These are phyloP conservation scores for Scenedesmus sp. DNA, from an alignment of 163 green algal genomes.

Conservation along the genomic window DNA sequence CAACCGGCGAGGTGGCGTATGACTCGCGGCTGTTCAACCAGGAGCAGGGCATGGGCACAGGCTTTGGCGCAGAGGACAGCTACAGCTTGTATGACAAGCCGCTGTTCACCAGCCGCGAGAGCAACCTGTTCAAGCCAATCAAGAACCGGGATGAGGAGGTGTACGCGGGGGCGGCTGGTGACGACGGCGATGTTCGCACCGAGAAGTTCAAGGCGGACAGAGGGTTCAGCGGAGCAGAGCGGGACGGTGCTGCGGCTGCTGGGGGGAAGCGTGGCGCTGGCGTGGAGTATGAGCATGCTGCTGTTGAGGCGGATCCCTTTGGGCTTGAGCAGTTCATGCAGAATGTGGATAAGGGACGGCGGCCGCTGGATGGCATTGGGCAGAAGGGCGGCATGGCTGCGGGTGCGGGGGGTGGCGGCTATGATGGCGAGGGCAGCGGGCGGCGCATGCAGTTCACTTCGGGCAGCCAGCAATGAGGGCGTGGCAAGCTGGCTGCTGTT, in stretches of 20 bases:
- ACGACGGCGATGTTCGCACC: conserved; percentile 64
- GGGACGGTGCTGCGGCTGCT: conserved; percentile 46
- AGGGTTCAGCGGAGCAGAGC: conserved; percentile 73
- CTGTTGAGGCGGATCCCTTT: conserved; percentile 94
- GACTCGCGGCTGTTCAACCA: conserved; percentile 98
- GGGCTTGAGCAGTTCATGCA: conserved; percentile 93
- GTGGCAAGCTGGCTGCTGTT: no score
- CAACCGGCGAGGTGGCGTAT: conserved; percentile 92
- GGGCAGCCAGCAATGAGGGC: conserved; percentile 15
- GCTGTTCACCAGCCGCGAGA: conserved; percentile 62
- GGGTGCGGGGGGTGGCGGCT: conserved; percentile 68
- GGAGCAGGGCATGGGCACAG: conserved; percentile 84
- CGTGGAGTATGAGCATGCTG: conserved; percentile 55
- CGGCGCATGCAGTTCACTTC: conserved; percentile 53
- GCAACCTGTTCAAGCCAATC: conserved; percentile 76
- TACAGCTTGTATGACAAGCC: conserved; percentile 98
- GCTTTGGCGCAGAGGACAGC: conserved; percentile 90
- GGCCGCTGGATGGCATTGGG: conserved; percentile 71
- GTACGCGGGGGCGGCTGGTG: conserved; percentile 56
- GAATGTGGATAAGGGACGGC: conserved; percentile 74
- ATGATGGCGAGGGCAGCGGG: conserved; percentile 36
- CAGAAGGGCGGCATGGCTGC: conserved; percentile 76
- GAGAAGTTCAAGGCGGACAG: conserved; percentile 88
- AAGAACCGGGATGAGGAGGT: conserved; percentile 72
- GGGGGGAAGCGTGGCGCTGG: conserved; percentile 44